Conservation (phyloP, 352 stramenopile species). For the Phytopythium cucurbitacearum region DNA sequence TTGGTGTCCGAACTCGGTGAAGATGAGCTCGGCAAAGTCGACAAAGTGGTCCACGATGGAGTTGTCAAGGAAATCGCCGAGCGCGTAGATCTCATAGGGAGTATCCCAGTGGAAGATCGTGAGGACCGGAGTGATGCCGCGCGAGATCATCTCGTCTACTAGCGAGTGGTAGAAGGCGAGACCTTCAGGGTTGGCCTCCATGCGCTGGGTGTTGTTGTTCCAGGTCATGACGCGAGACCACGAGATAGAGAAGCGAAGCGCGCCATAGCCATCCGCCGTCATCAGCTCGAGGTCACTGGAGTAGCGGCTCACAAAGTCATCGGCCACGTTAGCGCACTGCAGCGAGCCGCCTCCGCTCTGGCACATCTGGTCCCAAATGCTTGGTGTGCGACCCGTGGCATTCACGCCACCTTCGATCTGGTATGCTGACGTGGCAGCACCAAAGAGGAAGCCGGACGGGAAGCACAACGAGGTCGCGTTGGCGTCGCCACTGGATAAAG, state of each 20-base stretch:
- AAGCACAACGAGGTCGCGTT: conserved; percentile 27
- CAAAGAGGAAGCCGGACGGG: conserved; percentile 65
- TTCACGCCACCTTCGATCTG: conserved; percentile 90
- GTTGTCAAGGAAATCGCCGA: conserved; percentile 39
- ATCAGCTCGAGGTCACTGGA: conserved; percentile 89
- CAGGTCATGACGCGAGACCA: conserved; percentile 88
- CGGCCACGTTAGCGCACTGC: conserved; percentile 78
- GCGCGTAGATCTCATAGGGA: conserved; percentile 65
- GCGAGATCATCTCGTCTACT: conserved; percentile 69
- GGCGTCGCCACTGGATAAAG: conserved; percentile 6
- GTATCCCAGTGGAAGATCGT: conserved; percentile 95
- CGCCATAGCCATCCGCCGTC: conserved; percentile 84
- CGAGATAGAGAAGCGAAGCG: conserved; percentile 90
- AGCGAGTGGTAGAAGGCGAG: conserved; percentile 90
- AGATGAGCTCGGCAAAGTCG: conserved; percentile 89
- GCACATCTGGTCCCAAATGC: conserved; percentile 91
- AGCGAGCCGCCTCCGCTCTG: conserved; percentile 41
- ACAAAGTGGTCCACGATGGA: conserved; percentile 69
- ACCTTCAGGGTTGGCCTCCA: conserved; percentile 76
- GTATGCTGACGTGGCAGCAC: conserved; percentile 77
- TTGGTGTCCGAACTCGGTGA: conserved; percentile 86
- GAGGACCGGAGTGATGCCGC: conserved; percentile 83
- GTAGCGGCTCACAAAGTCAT: conserved; percentile 90
- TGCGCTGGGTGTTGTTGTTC: conserved; percentile 45
- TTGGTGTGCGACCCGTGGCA: conserved; percentile 58